Conservation (phyloP, 1,284 basidiomycete genomes). For the Cutaneotrichosporon arboriforme region DNA sequence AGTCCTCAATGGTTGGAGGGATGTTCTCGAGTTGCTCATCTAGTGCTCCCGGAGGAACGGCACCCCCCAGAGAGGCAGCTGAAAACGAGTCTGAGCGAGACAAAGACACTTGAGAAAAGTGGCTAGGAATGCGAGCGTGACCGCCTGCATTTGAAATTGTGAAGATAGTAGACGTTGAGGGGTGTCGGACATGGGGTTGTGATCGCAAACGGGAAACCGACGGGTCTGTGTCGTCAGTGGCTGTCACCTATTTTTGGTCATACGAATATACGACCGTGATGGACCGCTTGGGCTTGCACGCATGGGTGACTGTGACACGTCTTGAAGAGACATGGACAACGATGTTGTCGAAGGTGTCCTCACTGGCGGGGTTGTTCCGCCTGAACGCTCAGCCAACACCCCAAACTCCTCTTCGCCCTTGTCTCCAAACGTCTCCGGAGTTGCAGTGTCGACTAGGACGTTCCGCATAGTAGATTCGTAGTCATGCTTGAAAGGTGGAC, state of each 20-base stretch:
- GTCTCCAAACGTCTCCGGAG: background rate
- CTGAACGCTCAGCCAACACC: slow-evolving; percentile 11
- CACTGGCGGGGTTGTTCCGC: slow-evolving; percentile 49
- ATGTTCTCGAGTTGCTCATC: background rate
- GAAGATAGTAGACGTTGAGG: slow-evolving; percentile 59
- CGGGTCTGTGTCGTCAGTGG: slow-evolving; percentile 59
- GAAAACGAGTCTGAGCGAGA: slow-evolving; percentile 37
- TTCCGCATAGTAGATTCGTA: slow-evolving; percentile 22
- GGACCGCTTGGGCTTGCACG: slow-evolving; percentile 11
- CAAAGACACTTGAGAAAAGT: slow-evolving; percentile 42
- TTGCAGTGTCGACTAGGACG: slow-evolving; percentile 18
- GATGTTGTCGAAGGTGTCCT: slow-evolving; percentile 52
- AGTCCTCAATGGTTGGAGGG: slow-evolving; percentile 22
- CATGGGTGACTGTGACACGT: background rate
- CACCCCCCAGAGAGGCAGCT: slow-evolving; percentile 18
- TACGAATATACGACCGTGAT: slow-evolving; percentile 26
- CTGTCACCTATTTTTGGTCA: slow-evolving; percentile 21
- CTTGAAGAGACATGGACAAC: slow-evolving; percentile 6
- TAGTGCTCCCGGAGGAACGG: background rate
- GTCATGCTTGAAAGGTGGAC: slow-evolving; percentile 2
- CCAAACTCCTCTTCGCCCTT: slow-evolving; percentile 37
- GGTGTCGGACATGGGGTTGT: slow-evolving; percentile 48
- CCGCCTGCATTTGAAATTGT: slow-evolving; percentile 12
- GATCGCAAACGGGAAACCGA: slow-evolving; percentile 74
- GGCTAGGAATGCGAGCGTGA: slow-evolving; percentile 28